Conservation (phyloP, 805 yeast genomes). For the Cyberlindnera mycetangii region DNA sequence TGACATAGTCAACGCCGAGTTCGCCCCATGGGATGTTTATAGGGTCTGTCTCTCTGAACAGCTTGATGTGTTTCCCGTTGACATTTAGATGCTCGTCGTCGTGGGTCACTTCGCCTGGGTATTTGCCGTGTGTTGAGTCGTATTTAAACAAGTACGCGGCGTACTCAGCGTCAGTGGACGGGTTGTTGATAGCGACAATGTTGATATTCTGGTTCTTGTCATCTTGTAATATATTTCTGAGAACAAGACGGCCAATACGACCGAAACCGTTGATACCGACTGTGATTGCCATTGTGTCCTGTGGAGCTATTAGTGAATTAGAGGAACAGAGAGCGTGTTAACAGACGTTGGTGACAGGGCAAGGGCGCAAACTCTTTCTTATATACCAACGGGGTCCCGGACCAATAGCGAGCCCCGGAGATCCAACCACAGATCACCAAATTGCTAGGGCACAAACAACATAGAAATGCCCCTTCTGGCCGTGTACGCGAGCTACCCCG, state of each 20-base stretch:
- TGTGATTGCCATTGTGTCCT: slow-evolving; percentile 45
- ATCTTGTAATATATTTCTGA: slow-evolving; percentile 42
- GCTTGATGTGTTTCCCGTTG: slow-evolving; percentile 48
- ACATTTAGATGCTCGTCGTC: slow-evolving; percentile 51
- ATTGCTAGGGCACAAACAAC: not conserved
- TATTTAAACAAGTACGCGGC: slow-evolving; percentile 76
- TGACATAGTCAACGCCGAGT: slow-evolving; percentile 56
- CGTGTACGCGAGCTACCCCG: slow-evolving; percentile 3
- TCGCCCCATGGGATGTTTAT: slow-evolving; percentile 67
- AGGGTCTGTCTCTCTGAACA: slow-evolving; percentile 67
- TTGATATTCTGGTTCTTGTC: slow-evolving; percentile 43
- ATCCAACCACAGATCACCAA: not conserved
- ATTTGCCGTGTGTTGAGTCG: slow-evolving; percentile 69
- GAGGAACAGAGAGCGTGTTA: not conserved
- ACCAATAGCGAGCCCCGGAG: not conserved
- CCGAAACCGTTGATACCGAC: slow-evolving; percentile 91
- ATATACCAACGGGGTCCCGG: not conserved
- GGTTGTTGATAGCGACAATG: slow-evolving; percentile 68
- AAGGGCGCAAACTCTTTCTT: not conserved
- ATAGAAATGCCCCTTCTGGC: not conserved
- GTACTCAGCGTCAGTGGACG: slow-evolving; percentile 64
- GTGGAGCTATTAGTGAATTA: not conserved
- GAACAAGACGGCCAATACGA: slow-evolving; percentile 86
- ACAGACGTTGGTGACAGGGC: not conserved
- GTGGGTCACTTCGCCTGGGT: slow-evolving; percentile 53